Conservation (phyloP, 1,284 basidiomycete species). For the Sphagnurus paluster region DNA sequence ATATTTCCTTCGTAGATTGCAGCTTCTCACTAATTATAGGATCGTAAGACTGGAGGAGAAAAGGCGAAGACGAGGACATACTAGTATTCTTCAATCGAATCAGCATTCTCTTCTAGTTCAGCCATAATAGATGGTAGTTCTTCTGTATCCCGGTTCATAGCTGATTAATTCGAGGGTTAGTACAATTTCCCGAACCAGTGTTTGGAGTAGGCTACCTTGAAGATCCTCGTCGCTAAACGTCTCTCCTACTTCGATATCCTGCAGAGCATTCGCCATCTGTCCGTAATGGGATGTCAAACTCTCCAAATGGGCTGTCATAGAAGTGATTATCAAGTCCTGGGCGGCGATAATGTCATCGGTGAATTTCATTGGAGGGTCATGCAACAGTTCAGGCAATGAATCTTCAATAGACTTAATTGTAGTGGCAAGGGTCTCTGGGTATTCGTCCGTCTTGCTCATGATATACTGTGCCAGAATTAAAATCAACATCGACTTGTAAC, state of each 20-base stretch:
- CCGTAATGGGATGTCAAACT: conserved; percentile 71
- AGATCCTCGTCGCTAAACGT: conserved; percentile 66
- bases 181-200: conserved; percentile 3
- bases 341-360: conserved; percentile 50
- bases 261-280: conserved; percentile 66
- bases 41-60: background rate
- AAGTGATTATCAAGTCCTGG: conserved; percentile 56
- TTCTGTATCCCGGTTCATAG: conserved; percentile 75
- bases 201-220: conserved; percentile 44
- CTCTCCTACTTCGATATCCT: conserved; percentile 66
- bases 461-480: conserved; percentile 46
- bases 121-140: conserved; percentile 71
- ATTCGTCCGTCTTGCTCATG: conserved; percentile 60
- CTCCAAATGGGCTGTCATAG: conserved; percentile 74
- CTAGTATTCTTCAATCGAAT: conserved; percentile 54
- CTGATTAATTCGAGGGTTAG: conserved; percentile 34
- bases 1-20: conserved; percentile 39
- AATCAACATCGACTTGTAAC: background rate
- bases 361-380: conserved; percentile 33
- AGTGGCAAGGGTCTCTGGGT: conserved; percentile 58
- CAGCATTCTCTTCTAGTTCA: conserved; percentile 63
- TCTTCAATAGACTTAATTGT: conserved; percentile 55
- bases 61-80: conserved; percentile 33
- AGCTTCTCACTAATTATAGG: conserved; percentile 46
- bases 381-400: conserved; percentile 42